Conservation (phyloP, 805 yeast species). For the Kuraishia ogatae region DNA sequence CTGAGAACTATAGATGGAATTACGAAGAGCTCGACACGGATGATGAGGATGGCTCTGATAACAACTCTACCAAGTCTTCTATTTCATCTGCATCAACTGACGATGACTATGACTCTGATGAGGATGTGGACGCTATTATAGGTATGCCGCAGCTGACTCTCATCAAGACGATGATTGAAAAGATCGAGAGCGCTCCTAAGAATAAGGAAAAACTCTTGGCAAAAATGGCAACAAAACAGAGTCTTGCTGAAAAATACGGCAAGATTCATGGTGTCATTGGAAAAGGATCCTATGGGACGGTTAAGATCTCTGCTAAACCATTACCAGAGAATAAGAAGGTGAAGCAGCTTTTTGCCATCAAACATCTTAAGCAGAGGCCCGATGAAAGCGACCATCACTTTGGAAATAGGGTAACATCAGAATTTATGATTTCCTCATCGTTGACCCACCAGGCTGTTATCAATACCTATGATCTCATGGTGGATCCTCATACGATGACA, state of each 20-base stretch:
- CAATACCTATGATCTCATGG: conserved; percentile 73
- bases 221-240: conserved; percentile 20
- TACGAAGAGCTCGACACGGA: conserved; percentile 27
- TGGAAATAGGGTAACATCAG: conserved; percentile 73
- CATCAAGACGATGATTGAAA: conserved; percentile 37
- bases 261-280: conserved; percentile 40
- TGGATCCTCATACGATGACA: conserved; percentile 57
- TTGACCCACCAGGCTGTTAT: conserved; percentile 70
- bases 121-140: conserved; percentile 37
- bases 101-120: conserved; percentile 27
- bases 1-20: conserved; percentile 28
- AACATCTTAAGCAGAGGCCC: conserved; percentile 58
- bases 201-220: conserved; percentile 18
- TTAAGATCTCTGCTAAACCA: conserved; percentile 31
- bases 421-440: conserved; percentile 79
- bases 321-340: conserved; percentile 29
- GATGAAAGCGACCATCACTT: conserved; percentile 50
- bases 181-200: conserved; percentile 32
- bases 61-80: conserved; percentile 3
- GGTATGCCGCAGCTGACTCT: conserved; percentile 39
- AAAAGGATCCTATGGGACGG: conserved; percentile 39
- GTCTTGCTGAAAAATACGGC: conserved; percentile 39
- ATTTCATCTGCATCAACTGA: conserved; percentile 18
- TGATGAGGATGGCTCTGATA: conserved; percentile 6
- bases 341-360: conserved; percentile 58